phyloP scores from a whole-genome alignment of 2,329 filamentous ascomycete genomes.

The Apiospora phragmitis region DNA sequence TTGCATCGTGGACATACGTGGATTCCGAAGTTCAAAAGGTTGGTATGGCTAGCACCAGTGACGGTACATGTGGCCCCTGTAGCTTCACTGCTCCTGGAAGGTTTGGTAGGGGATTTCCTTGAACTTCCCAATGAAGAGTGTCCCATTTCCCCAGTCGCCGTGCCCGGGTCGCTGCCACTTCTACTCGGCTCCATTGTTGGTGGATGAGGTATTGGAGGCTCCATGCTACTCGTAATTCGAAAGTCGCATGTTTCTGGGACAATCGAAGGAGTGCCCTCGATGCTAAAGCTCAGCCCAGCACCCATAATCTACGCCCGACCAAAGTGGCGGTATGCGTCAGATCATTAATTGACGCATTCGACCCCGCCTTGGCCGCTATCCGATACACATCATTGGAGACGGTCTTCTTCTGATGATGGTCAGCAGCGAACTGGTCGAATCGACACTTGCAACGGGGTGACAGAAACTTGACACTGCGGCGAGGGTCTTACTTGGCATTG shows the following conservation, averaged over 20 bases:
- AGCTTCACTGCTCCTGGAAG: background rate
- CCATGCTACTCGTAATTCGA: background rate
- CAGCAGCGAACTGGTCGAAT: background rate
- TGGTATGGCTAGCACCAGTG: background rate
- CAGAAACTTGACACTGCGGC: background rate
- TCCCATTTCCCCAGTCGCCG: background rate
- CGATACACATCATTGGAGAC: background rate
- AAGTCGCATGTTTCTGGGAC: background rate
- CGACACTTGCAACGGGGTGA: background rate
- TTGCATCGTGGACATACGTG: background rate
- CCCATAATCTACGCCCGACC: background rate
- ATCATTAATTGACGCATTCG: background rate
- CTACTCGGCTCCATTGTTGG: background rate
- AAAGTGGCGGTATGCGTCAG: background rate
- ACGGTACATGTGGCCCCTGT: background rate
- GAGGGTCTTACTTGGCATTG: background rate
- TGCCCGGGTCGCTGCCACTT: background rate
- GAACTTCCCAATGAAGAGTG: background rate
- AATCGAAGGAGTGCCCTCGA: background rate
- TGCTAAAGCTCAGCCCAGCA: background rate
- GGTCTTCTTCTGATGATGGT: background rate
- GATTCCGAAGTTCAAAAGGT: background rate
- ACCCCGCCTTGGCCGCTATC: background rate
- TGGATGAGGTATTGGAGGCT: background rate
- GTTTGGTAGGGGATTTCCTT: background rate